phyloP scores from a whole-genome alignment of 2,329 filamentous ascomycete species.

The Claviceps humidiphila region DNA sequence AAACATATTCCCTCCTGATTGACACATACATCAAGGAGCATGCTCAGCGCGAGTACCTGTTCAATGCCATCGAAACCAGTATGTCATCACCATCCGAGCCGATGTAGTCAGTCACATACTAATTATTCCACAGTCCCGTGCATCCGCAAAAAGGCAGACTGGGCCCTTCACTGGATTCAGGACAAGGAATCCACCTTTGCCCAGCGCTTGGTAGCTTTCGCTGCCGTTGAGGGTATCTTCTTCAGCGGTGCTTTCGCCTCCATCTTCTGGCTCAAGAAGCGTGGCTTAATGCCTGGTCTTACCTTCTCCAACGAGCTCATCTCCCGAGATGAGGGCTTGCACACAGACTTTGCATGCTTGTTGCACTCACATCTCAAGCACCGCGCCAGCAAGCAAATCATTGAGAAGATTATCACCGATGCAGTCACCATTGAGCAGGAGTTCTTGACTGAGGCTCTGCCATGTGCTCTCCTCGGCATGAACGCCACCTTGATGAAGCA shows the following conservation, averaged over 20 bases:
- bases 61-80: slow-evolving; percentile 98
- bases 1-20: slow-evolving; percentile 97
- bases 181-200: slow-evolving; percentile 92
- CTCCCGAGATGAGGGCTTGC: slow-evolving; percentile 96
- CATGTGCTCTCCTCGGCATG: slow-evolving; percentile 90
- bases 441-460: slow-evolving; percentile 91
- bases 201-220: slow-evolving; percentile 90
- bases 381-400: slow-evolving; percentile 68
- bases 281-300: slow-evolving; percentile 93
- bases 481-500: slow-evolving; percentile 96
- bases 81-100: slow-evolving; percentile 24
- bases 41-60: slow-evolving; percentile 83
- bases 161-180: slow-evolving; percentile 89
- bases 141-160: slow-evolving; percentile 97
- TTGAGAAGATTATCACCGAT: slow-evolving; percentile 83
- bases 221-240: slow-evolving; percentile 98
- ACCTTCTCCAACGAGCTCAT: slow-evolving; percentile 99
- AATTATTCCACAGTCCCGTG: slow-evolving; percentile 54
- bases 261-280: slow-evolving; percentile 99
- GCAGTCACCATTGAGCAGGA: slow-evolving; percentile 93
- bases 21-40: slow-evolving; percentile 99
- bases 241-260: slow-evolving; percentile 97
- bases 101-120: slow-evolving; percentile 2
- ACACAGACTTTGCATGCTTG: slow-evolving; percentile 97
- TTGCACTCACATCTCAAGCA: slow-evolving; percentile 95